These are phyloP conservation scores for Plasmodium falciparum DNA, from an alignment of 169 alveolate species.

Conservation along the genomic window DNA sequence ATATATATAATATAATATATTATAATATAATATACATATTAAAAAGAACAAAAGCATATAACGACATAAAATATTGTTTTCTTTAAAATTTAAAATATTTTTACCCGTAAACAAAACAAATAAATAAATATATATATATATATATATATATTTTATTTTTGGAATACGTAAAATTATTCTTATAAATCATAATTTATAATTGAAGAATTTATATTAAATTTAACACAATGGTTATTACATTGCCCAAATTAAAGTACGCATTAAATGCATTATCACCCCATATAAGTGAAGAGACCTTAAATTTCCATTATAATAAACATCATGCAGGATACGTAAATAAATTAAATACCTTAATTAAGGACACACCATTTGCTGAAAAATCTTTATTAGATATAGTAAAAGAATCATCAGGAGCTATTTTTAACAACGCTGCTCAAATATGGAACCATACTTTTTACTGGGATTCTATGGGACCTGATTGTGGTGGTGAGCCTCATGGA, in stretches of 20 bases:
- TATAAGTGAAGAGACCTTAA: slow-evolving; percentile 92
- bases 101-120: neutral
- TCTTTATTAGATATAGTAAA: slow-evolving; percentile 83
- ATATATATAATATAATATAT: too few relatives aligned
- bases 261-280: slow-evolving; percentile 95
- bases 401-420: slow-evolving; percentile 88
- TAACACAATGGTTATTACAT: slow-evolving; percentile 85
- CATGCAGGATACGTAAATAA: slow-evolving; percentile 95
- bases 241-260: slow-evolving; percentile 95
- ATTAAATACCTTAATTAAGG: slow-evolving; percentile 82
- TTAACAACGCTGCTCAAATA: slow-evolving; percentile 93
- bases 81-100: too few relatives aligned
- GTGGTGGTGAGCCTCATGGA: slow-evolving; percentile 93
- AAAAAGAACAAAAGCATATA: too few relatives aligned
- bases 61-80: too few relatives aligned
- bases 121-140: neutral
- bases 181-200: slow-evolving; percentile 1
- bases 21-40: too few relatives aligned
- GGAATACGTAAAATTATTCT: neutral
- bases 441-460: slow-evolving; percentile 97
- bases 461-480: slow-evolving; percentile 94
- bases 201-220: neutral
- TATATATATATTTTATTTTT: neutral
- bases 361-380: slow-evolving; percentile 58
- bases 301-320: slow-evolving; percentile 96